Percentiles rank a stretch among this genome's conserved stretches.
Conservation (phyloP, 129 eudicot species). For the Deinandra increscens region DNA sequence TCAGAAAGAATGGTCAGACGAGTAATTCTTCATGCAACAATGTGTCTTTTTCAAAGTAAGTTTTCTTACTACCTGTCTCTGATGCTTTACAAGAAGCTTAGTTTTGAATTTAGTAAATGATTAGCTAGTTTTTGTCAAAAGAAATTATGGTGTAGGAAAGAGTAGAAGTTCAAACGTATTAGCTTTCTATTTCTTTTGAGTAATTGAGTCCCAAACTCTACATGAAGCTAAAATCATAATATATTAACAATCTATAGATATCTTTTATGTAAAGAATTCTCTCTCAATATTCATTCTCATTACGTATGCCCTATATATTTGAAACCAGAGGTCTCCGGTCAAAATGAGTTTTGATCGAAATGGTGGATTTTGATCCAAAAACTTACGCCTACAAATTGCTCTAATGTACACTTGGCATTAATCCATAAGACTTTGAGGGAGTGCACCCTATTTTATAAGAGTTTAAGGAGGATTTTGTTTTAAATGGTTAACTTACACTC, state of each 20-base stretch:
- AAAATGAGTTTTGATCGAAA: neutral
- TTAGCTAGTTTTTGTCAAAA: conserved; percentile 10
- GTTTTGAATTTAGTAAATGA: conserved; percentile 25
- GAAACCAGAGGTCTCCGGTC: neutral
- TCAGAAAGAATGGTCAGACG: conserved; percentile 37
- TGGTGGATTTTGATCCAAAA: neutral
- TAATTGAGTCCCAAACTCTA: neutral
- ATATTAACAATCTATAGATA: neutral
- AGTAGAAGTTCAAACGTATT: conserved; percentile 6
- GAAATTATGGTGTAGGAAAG: neutral
- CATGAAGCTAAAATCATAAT: neutral
- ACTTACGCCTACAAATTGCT: neutral
- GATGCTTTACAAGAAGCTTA: conserved; percentile 12
- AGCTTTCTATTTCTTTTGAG: neutral
- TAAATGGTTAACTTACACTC: too few species aligned
- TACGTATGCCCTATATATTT: neutral
- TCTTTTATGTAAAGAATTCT: neutral
- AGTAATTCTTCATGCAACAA: conserved; percentile 15
- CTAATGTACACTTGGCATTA: neutral
- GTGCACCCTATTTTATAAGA: too few species aligned
- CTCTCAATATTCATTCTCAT: neutral
- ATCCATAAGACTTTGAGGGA: too few species aligned
- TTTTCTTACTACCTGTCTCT: neutral
- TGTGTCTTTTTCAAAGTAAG: neutral
- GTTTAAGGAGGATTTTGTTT: too few species aligned